Evolutionary conservation across 1,284 basidiomycete species (phyloP).

Genomic region (Inonotus hispidus): DNA sequence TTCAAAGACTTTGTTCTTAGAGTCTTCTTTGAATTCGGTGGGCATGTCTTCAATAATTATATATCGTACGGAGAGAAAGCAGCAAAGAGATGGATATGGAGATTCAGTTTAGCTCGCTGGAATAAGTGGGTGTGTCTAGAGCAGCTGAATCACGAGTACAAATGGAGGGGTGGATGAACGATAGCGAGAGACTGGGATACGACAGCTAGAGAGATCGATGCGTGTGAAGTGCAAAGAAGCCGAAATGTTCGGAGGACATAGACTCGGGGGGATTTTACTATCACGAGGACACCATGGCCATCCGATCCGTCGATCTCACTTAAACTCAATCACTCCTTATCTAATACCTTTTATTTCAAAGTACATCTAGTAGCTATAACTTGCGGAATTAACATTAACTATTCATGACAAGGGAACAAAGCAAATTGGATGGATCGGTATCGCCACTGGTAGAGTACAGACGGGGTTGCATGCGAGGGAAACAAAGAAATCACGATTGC

Average conservation of each 20-base stretch:
- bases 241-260: neutral
- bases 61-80: neutral
- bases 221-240: neutral
- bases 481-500: neutral
- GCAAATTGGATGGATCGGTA: neutral
- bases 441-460: too few species aligned
- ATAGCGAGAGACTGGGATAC: neutral
- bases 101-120: neutral
- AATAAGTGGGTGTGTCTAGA: neutral
- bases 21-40: slow-evolving; percentile 56
- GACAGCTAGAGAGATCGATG: neutral
- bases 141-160: neutral
- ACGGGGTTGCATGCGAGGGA: neutral
- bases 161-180: neutral
- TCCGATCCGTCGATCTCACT: neutral
- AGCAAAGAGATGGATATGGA: neutral
- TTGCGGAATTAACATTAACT: neutral
- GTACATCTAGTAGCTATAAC: neutral
- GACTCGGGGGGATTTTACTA: neutral
- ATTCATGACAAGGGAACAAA: neutral
- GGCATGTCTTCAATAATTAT: neutral
- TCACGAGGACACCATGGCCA: neutral
- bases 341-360: too few species aligned
- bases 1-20: slow-evolving; percentile 73
- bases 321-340: neutral